Base-by-base conservation (phyloP, 129 eudicot species). In the Solidago caesia region DNA sequence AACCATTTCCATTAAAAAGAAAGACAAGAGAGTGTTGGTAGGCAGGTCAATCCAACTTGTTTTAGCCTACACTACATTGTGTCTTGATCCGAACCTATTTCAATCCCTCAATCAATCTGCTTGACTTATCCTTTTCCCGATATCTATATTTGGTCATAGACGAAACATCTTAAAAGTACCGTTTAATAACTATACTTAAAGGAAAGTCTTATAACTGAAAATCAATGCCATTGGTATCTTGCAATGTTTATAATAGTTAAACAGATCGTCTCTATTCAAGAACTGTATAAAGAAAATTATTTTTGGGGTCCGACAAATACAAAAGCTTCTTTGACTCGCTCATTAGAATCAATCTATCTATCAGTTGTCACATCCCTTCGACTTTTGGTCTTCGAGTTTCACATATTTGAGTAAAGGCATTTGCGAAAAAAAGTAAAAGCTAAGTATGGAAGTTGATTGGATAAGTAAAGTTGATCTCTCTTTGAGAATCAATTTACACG, bases 371-470 rank as follows among this genome's bases (percentile, higher is more conserved):
- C 57, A 70, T 69, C 69, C 59, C 27, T 67, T 43, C 52, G 68
- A 56, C 51, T 68, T 63, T 57, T 72, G 78, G 78, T 46, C 83
- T 27, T 46, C 66, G 67, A 73, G 79, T 67, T 57, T 66, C 79
- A 73, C 83, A 79, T 73, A 66, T 79, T 57, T 14, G 41, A 66
- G 79, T 66, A 72, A 72, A 72, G 66, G 77, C 78, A 64, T 47
- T 53, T 57, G 56, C 63, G 73, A 42, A 79, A 72, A 39, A 79
- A 79, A 73, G 83, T 74, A 73, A 73, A 79, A 79, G 82, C 74
- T 55, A 39, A 46, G 42, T 79, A 55, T 73, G 70, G 69, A 73
- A 75, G 62, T 33, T 42, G 65, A 64, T 75, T 75, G 72, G 79
- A 75, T 74, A 66, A 79, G 74, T 73, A 79, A 79, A 79, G 79